Evolutionary conservation across 495 filamentous ascomycete species (phyloP).

Genomic region (Penicillium simplicissimum): DNA sequence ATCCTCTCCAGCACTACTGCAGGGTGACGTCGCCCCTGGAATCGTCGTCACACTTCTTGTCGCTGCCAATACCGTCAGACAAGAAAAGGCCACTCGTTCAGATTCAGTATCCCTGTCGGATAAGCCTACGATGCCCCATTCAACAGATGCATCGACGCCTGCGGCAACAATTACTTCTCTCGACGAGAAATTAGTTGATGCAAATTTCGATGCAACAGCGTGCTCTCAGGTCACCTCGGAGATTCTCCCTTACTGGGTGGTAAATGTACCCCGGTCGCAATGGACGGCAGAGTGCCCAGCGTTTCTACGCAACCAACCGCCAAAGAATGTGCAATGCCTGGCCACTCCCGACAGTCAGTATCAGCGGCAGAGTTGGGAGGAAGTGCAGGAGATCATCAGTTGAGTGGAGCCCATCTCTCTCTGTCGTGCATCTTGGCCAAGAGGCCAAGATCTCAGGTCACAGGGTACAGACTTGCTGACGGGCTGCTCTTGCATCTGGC

Average conservation of each 20-base stretch:
- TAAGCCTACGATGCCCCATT: slow-evolving; percentile 16
- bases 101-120: neutral
- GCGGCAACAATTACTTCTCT: slow-evolving; percentile 27
- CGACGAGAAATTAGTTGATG: slow-evolving; percentile 27
- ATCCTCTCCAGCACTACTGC: slow-evolving; percentile 14
- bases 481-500: neutral
- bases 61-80: neutral
- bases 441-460: neutral
- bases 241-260: slow-evolving; percentile 71
- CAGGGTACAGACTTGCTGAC: neutral
- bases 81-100: neutral
- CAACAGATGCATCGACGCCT: slow-evolving; percentile 18
- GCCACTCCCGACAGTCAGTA: slow-evolving; percentile 64
- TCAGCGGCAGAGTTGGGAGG: slow-evolving; percentile 57
- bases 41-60: neutral
- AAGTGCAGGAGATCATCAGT: slow-evolving; percentile 63
- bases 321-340: slow-evolving; percentile 56
- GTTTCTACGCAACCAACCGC: slow-evolving; percentile 58
- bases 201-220: slow-evolving; percentile 17
- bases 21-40: slow-evolving; percentile 14
- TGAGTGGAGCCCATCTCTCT: slow-evolving; percentile 15
- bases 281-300: slow-evolving; percentile 67
- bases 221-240: slow-evolving; percentile 15
- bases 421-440: slow-evolving; percentile 5
- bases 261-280: slow-evolving; percentile 66